Percentiles rank a stretch among this genome's conserved stretches.
phyloP scores from a whole-genome alignment of 2,329 filamentous ascomycete genomes.

The Venturia asperata region DNA sequence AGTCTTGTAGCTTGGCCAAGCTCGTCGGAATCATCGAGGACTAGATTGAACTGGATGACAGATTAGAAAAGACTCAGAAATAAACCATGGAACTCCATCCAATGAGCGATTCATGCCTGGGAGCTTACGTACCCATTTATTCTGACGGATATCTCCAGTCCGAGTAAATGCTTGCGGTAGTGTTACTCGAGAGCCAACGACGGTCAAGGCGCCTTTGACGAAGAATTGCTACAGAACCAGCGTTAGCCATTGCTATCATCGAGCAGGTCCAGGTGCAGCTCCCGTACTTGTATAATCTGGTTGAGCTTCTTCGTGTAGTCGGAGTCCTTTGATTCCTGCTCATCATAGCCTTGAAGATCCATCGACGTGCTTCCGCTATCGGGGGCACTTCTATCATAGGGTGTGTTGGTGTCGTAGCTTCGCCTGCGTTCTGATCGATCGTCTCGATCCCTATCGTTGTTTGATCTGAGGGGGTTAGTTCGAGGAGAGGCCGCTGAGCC shows the following conservation, averaged over 20 bases:
- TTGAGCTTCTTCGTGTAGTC: constrained; percentile 57
- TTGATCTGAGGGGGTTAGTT: constrained; percentile 20
- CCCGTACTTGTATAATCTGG: constrained; percentile 78
- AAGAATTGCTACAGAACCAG: constrained; percentile 68
- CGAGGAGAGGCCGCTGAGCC: constrained; percentile 17
- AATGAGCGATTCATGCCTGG: neutral
- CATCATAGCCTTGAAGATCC: constrained; percentile 28
- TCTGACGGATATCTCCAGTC: constrained; percentile 52
- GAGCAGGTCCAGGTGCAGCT: constrained; percentile 18
- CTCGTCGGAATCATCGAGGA: constrained; percentile 85
- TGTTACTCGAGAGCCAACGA: constrained; percentile 72
- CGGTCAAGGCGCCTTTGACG: constrained; percentile 75
- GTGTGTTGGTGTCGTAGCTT: neutral
- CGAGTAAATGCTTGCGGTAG: constrained; percentile 53
- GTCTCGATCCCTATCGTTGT: constrained; percentile 19
- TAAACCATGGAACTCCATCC: neutral
- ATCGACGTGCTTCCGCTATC: constrained; percentile 26
- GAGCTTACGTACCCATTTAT: constrained; percentile 69
- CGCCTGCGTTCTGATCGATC: constrained; percentile 6
- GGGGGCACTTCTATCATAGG: neutral
- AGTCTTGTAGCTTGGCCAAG: constrained; percentile 71
- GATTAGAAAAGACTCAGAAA: neutral
- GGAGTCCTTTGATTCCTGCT: constrained; percentile 24
- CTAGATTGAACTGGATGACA: constrained; percentile 78
- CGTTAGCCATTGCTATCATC: constrained; percentile 24